Evolutionary conservation across 176 grass and related monocot genomes (phyloP), one percentile per base, ranked within the genome.

Genomic region (Phoenix roebelenii): DNA sequence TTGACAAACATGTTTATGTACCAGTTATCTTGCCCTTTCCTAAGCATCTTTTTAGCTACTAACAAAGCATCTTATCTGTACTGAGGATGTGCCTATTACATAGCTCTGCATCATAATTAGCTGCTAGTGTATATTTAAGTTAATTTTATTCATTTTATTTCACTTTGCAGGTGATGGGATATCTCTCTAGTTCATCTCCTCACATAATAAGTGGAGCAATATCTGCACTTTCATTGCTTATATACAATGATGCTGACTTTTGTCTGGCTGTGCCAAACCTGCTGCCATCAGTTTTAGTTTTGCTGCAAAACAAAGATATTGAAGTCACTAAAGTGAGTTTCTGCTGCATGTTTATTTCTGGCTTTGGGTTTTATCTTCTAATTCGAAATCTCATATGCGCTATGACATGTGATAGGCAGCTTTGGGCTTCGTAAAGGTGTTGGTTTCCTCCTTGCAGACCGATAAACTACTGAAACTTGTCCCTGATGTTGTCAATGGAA

Each of bases 161-260:
- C 64, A 18, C 49, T 74, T 61, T 70, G 59, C 80, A 96, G 92
- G 80, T 96, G 50, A 96, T 96, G 92, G 92, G 92, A 50, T 96
- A 96, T 85, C 87, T 96, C 54, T 88, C 92, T 63, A 85, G 80
- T 74, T 70, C 78, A 61, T 90, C 92, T 77, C 72, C 87, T 59
- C 92, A 90, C 62, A 88, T 97, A 74, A 72, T 87, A 54, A 88
- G 92, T 57, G 92, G 92, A 55, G 87, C 92, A 67, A 75, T 97
- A 64, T 89, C 87, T 68, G 92, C 92, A 58, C 63, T 97, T 63
- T 97, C 92, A 61, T 81, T 97, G 84, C 86, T 97, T 74, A 97
- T 90, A 79, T 97, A 97, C 59, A 90, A 69, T 66, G 87, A 91
- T 67, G 87, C 92, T 57, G 72, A 88, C 44, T 97, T 82, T 77